phyloP scores from a whole-genome alignment of 495 filamentous ascomycete species.

The Letharia columbiana region DNA sequence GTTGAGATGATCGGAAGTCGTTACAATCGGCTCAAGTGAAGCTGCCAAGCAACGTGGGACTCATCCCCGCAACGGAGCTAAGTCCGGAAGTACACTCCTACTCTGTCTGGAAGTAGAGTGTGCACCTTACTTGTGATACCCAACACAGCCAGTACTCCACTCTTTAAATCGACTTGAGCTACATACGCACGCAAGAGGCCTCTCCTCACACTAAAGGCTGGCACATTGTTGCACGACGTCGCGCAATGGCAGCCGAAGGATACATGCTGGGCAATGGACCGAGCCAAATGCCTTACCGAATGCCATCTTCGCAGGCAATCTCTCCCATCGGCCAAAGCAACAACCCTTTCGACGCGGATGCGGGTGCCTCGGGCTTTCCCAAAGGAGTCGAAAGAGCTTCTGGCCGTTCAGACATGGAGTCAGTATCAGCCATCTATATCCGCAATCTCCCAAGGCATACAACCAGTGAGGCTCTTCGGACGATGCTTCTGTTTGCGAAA shows the following conservation, averaged over 20 bases:
- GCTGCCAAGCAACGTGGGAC: background rate
- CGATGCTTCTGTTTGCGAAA: constrained; percentile 81
- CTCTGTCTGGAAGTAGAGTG: background rate
- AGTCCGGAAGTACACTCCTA: background rate
- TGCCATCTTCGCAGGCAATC: constrained; percentile 22
- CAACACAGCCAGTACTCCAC: background rate
- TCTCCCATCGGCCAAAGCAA: constrained; percentile 24
- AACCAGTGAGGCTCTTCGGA: constrained; percentile 60
- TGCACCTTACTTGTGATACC: background rate
- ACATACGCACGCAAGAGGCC: background rate
- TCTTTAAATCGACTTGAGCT: background rate
- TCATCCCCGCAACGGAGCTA: background rate
- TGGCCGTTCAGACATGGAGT: constrained; percentile 9
- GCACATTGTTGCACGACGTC: background rate
- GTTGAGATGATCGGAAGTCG: background rate
- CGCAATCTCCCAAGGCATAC: constrained; percentile 69
- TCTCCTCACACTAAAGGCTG: background rate
- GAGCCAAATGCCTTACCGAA: constrained; percentile 16
- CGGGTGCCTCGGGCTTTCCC: constrained; percentile 14
- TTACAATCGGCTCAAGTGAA: constrained; percentile 4
- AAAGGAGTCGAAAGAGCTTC: constrained; percentile 18
- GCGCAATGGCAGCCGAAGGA: constrained; percentile 21
- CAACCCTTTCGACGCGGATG: constrained; percentile 24
- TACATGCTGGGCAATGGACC: constrained; percentile 18
- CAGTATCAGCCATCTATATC: constrained; percentile 50